Evolutionary conservation across 2,329 filamentous ascomycete species (phyloP).

Genomic region (Pseudopithomyces maydicus): DNA sequence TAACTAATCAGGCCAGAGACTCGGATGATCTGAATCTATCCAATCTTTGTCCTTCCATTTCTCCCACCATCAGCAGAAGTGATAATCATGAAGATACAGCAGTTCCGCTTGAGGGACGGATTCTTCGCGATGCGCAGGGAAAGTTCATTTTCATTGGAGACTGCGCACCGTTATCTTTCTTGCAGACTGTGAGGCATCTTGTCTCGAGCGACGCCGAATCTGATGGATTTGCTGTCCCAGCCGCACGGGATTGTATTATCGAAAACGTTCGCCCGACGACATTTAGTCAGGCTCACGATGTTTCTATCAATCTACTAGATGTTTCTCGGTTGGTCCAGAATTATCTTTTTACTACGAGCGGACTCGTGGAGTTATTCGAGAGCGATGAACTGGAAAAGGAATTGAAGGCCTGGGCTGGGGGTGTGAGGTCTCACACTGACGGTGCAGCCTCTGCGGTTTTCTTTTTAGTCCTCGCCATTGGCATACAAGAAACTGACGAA

Average conservation of each 20-base stretch:
- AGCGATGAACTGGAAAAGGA: constrained; percentile 37
- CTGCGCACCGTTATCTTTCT: constrained; percentile 58
- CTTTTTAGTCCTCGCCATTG: constrained; percentile 58
- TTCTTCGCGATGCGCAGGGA: constrained; percentile 58
- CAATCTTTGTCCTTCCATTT: constrained; percentile 17
- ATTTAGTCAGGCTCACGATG: constrained; percentile 20
- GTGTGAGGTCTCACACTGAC: constrained; percentile 26
- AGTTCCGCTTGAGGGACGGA: constrained; percentile 51
- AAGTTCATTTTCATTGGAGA: constrained; percentile 62
- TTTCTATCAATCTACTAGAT: constrained; percentile 41
- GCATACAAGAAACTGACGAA: constrained; percentile 51
- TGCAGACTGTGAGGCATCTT: constrained; percentile 58
- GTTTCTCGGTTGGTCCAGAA: constrained; percentile 49
- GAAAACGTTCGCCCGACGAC: constrained; percentile 34
- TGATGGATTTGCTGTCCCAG: constrained; percentile 25
- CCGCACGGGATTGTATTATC: constrained; percentile 36
- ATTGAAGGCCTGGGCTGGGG: constrained; percentile 32
- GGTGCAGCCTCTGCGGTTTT: constrained; percentile 55
- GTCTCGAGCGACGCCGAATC: constrained; percentile 46
- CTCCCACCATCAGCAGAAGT: constrained; percentile 33
- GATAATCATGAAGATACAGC: constrained; percentile 48
- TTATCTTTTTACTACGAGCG: constrained; percentile 54
- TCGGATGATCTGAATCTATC: constrained; percentile 7
- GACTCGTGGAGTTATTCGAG: constrained; percentile 56
- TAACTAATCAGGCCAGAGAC: constrained; percentile 8